Conservation (phyloP, 2,329 filamentous ascomycete genomes). For the Colletotrichum sp. region DNA sequence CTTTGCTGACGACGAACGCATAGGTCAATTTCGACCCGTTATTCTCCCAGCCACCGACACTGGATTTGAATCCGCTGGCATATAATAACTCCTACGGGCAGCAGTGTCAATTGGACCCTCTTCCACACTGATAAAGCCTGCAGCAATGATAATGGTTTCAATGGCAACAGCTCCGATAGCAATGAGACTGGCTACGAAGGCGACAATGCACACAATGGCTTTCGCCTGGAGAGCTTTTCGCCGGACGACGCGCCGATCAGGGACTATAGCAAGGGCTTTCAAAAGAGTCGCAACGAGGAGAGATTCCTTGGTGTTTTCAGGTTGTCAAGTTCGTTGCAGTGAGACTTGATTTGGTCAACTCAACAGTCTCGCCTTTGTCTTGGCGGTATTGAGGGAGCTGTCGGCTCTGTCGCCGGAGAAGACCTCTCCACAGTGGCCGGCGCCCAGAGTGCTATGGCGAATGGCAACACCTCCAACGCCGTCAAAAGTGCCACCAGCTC, state of each 20-base stretch:
- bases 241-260: neutral
- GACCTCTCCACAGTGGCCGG: neutral
- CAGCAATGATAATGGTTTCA: slow-evolving; percentile 16
- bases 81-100: slow-evolving; percentile 27
- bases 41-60: slow-evolving; percentile 22
- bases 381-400: neutral
- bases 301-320: neutral
- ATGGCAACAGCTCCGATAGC: neutral
- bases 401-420: neutral
- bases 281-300: neutral
- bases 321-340: neutral
- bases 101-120: neutral
- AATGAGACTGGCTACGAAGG: neutral
- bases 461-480: neutral
- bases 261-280: neutral
- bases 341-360: neutral
- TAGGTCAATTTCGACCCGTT: slow-evolving; percentile 32
- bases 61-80: slow-evolving; percentile 26
- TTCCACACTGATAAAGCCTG: slow-evolving; percentile 18
- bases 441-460: neutral
- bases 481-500: neutral
- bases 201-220: neutral
- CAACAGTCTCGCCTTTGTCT: neutral
- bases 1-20: neutral
- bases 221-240: neutral